These are phyloP conservation scores for Vicia faba DNA, from an alignment of 306 rosid species.

Conservation along the genomic window DNA sequence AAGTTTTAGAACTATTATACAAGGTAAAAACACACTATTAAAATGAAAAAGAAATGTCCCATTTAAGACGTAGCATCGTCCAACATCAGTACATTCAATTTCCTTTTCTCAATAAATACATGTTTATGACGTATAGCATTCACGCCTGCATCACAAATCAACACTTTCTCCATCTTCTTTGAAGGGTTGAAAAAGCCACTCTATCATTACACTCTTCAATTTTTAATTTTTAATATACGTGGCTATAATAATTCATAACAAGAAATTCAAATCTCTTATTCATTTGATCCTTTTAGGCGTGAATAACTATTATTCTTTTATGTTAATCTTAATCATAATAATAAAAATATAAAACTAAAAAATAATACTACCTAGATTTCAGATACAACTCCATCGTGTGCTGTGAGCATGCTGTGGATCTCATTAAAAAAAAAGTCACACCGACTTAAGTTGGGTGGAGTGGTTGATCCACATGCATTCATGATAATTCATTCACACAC, in stretches of 20 bases:
- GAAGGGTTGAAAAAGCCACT: background rate
- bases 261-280: no score
- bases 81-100: no score
- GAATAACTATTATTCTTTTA: background rate
- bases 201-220: background rate
- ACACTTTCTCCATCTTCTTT: background rate
- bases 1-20: background rate
- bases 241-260: background rate
- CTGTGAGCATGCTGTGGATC: background rate
- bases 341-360: background rate
- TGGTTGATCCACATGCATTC: background rate
- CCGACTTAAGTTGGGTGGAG: background rate
- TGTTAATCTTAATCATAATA: background rate
- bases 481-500: background rate
- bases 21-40: no score
- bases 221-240: background rate
- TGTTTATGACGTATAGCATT: no score
- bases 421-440: background rate
- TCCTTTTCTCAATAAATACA: no score
- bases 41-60: background rate
- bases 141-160: no score
- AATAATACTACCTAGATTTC: background rate
- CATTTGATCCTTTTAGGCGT: background rate
- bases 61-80: no score
- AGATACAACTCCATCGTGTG: background rate